Base-by-base conservation (phyloP, 208 protist species). In the Lotmaria passim region DNA sequence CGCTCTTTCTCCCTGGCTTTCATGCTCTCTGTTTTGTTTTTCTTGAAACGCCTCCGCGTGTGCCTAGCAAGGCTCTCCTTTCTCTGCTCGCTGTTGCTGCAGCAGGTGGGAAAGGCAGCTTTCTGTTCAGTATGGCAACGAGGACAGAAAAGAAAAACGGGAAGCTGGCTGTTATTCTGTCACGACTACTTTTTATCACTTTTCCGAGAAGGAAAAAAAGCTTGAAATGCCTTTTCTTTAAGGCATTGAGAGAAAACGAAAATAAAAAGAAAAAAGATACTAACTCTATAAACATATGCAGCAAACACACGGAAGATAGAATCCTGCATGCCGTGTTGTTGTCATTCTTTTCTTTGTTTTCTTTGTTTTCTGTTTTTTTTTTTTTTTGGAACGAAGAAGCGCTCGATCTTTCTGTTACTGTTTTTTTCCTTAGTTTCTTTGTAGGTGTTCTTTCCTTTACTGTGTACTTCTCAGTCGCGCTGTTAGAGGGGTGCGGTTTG, bases 391-490 rank as follows among this genome's bases (percentile, higher is more conserved):
- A 52, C 47, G 7, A 52, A 46, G 14, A 46, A 10, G 41, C 41
- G 41, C 41, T n/a, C 10, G 41, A 46, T 46, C 41, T 30, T 8
- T 30, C 24, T 24, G 21, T 33, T 53, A 31, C 15, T 31, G 10
- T 56, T 56, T 19, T 56, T 15, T 36, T 31, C 31, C 57, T 38
- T 55, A 17, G 7, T 51, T 44, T 69, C 24, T 24, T 66, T 30
- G 3, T 24, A 33, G 4, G 12, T 28, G 28, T 19, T 19, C 36
- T 56, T n/a, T 56, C 26, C 7, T 15, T 3, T 17, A 10, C 5
- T 46, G 4, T 46, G 6, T 44, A 53, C 43, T 33, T 47, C 7
- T 41, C 7, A 6, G 41, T 19, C 14, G 41, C 11, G 15, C 15
- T 10, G 3, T 46, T 3, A 46, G 41, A 46, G n/a, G 12, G 36